phyloP scores from a whole-genome alignment of 306 rosid species.

The Fragaria vesca region DNA sequence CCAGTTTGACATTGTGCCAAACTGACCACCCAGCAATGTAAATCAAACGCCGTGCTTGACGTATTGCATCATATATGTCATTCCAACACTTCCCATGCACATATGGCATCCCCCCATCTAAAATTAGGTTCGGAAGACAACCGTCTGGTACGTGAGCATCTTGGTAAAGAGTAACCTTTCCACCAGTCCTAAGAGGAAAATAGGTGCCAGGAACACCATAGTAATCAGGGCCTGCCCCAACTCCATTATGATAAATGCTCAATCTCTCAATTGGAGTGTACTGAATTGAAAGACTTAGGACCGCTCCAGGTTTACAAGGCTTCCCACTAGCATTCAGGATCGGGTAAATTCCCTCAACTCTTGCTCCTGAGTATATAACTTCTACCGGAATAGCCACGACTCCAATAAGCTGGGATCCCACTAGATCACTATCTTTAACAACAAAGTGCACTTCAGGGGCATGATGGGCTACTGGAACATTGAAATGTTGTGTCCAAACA shows the following conservation, averaged over 20 bases:
- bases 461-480: conserved; percentile 84
- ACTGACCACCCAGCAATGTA: conserved; percentile 98
- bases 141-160: conserved; percentile 94
- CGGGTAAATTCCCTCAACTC: conserved; percentile 72
- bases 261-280: conserved; percentile 71
- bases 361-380: conserved; percentile 59
- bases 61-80: conserved; percentile 75
- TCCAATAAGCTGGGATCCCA: conserved; percentile 88
- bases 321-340: conserved; percentile 67
- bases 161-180: conserved; percentile 82
- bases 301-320: conserved; percentile 82
- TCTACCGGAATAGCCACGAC: conserved; percentile 76
- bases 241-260: conserved; percentile 67
- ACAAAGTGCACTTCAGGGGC: conserved; percentile 81
- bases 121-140: conserved; percentile 60
- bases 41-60: conserved; percentile 64
- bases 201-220: conserved; percentile 89
- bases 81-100: conserved; percentile 86
- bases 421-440: conserved; percentile 93
- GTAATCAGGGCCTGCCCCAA: conserved; percentile 89
- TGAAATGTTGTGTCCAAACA: conserved; percentile 82
- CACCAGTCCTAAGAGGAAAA: conserved; percentile 91
- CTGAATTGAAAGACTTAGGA: conserved; percentile 70
- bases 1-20: conserved; percentile 80
- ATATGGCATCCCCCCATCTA: conserved; percentile 60